Base-by-base conservation (phyloP, 768 basidiomycete genomes). In the Tricholoma hemisulphureum region DNA sequence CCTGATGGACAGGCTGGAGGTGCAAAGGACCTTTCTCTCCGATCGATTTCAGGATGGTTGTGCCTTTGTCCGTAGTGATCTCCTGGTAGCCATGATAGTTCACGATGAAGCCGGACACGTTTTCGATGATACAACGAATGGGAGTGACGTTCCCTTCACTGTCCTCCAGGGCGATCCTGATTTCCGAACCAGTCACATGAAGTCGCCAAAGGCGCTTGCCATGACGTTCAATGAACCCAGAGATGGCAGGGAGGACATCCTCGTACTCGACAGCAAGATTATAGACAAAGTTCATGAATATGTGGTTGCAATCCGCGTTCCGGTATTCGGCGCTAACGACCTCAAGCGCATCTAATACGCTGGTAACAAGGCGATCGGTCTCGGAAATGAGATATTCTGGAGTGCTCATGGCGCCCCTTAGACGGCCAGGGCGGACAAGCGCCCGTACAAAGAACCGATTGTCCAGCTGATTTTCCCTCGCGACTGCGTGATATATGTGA, bases 261-360 rank as follows among this genome's bases (percentile, higher is more conserved):
- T 98, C 95, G 66, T 98, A 98, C 31, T 88, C 88, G 60, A 99
- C 95, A 26, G 88, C 85, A 45, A 99, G 88, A 70, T 91, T 93
- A 83, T 98, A 98, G 66, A 98, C 87, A 72, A 98, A 99, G 79
- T 98, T 98, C 86, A 98, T 88, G 79, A 94, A 95, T 71, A 98
- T 97, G 71, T 98, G 95, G 73, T 98, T 98, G 78, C 93, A 95
- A 69, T 98, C 96, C 3, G 96, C 91, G 63, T 89, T 93, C 59
- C 95, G 86, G 66, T 95, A 82, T 66, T 93, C 84, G 7, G 91
- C 92, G 64, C 84, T 88, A 68, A 96, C 93, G 55, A 98, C 89
- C 71, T 98, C 96, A 28, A 98, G 83, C 2, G 95, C 91, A 72
- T 99, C 97, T 60, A 99, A 80, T 64, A 98, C 87, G 66, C 85